A percentile compares a stretch with the other conserved stretches of the same genome.
phyloP scores from a whole-genome alignment of 73 alveolate genomes.

The Blepharisma stoltei region DNA sequence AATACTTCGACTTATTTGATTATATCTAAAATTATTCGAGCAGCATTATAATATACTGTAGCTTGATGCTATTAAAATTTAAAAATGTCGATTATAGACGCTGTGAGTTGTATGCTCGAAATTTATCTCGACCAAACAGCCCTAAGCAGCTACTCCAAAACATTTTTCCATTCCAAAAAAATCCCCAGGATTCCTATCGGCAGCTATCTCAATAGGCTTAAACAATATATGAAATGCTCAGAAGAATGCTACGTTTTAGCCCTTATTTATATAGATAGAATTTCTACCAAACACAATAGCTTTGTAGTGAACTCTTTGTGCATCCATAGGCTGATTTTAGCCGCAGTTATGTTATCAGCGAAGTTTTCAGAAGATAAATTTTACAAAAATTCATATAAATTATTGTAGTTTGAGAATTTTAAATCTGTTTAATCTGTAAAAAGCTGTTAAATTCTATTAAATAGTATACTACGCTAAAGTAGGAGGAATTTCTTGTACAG shows the following conservation, averaged over 20 bases:
- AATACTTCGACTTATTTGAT: too few species aligned
- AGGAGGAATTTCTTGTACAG: conserved; percentile 70
- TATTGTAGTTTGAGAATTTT: too few species aligned
- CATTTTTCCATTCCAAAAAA: conserved; percentile 13
- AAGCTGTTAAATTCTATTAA: too few species aligned
- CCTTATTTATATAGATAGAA: conserved; percentile 61
- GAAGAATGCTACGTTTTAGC: conserved; percentile 51
- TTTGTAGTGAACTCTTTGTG: conserved; percentile 41
- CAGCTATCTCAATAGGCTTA: conserved; percentile 54
- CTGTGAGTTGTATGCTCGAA: conserved; percentile 12
- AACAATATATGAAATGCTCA: conserved; percentile 58
- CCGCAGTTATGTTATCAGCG: conserved; percentile 58
- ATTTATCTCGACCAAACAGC: background rate
- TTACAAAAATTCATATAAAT: conserved; percentile 53
- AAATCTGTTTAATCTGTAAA: too few species aligned
- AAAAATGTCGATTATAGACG: conserved; percentile 13
- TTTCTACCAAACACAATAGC: conserved; percentile 42
- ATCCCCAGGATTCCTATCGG: conserved; percentile 57
- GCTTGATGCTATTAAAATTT: background rate
- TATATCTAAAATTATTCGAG: too few species aligned
- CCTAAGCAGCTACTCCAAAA: too few species aligned
- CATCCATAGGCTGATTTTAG: conserved; percentile 63
- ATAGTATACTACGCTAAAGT: conserved; percentile 77
- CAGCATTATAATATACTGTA: too few species aligned
- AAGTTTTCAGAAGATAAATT: conserved; percentile 72